Evolutionary conservation across 1,139 yeast species (phyloP), one percentile per base, ranked within the genome.

Genomic region (Geotrichum reessii): DNA sequence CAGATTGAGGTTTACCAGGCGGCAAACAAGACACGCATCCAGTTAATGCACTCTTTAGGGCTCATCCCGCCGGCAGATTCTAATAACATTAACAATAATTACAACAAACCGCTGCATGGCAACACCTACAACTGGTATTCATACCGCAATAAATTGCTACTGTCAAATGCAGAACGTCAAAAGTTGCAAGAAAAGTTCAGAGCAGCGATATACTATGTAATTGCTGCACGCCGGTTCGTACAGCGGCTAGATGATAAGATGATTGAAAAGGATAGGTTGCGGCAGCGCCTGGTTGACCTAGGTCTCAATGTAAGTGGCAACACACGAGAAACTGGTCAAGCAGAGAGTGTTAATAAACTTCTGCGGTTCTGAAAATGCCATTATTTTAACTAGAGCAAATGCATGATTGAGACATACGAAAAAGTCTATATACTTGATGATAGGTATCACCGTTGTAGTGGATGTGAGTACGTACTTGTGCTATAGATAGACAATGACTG

Each of bases 1-100:
- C 59, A 57, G 19, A 53, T 57, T 40, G 22, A 57, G 21, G 21
- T 46, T 8, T 57, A 48, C n/a, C 56, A 57, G 28, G 19, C 37
- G 24, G 28, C 50, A 8, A 57, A 52, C 54, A 52, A 52, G 17
- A 40, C 52, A 1, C 58, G 58, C 2, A 48, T 48, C 31, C 52
- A 52, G 37, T 56, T 56, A 24, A 47, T 56, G 28, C 40, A 52
- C 12, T 52, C 52, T 5, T 7, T 52, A 19, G 58, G 58, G 22
- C 42, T 56, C 3, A 46, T 56, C 24, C 53, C 53, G 8, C 52
- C 37, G 25, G 50, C 24, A 22, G 22, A 37, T 3, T 8, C 50
- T 21, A 40, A 4, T 11, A 17, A 44, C 22, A 2, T 14, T 12
- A 19, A 28, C 40, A 21, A 37, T 14, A 17, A 22, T 6, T 6